Conservation (phyloP, 805 yeast genomes). For the Danielozyma ontarioensis region DNA sequence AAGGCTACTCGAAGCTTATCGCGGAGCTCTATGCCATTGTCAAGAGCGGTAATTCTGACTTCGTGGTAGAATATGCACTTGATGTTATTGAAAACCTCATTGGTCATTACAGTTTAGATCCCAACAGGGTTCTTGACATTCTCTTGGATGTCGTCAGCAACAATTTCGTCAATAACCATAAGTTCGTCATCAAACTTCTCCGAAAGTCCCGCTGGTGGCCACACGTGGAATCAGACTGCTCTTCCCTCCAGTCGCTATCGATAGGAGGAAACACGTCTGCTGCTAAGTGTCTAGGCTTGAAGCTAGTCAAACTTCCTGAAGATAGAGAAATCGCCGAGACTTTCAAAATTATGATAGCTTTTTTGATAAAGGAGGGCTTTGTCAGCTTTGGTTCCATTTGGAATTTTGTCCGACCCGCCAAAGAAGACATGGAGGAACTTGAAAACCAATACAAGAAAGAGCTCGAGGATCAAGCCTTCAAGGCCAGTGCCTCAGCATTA, state of each 20-base stretch:
- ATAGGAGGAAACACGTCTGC: conserved; percentile 54
- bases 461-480: conserved; percentile 50
- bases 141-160: conserved; percentile 49
- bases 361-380: conserved; percentile 62
- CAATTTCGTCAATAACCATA: conserved; percentile 38
- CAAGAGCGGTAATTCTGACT: conserved; percentile 32
- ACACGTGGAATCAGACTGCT: conserved; percentile 21
- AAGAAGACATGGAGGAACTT: conserved; percentile 39
- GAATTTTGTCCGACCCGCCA: conserved; percentile 50
- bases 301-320: conserved; percentile 24
- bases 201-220: conserved; percentile 70
- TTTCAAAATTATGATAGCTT: conserved; percentile 42
- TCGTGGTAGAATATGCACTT: conserved; percentile 39
- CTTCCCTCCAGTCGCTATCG: conserved; percentile 27
- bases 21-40: conserved; percentile 43
- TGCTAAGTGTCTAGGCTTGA: conserved; percentile 49
- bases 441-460: conserved; percentile 42
- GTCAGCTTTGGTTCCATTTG: conserved; percentile 60
- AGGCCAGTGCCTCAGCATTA: conserved; percentile 69
- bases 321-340: conserved; percentile 37
- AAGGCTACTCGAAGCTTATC: conserved; percentile 68
- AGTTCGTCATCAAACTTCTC: conserved; percentile 47
- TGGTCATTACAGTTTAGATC: conserved; percentile 75
- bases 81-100: conserved; percentile 52
- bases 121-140: conserved; percentile 62